A percentile compares a stretch with the other conserved stretches of the same genome.
phyloP scores from a whole-genome alignment of 306 rosid genomes.

The Leucaena leucocephala region DNA sequence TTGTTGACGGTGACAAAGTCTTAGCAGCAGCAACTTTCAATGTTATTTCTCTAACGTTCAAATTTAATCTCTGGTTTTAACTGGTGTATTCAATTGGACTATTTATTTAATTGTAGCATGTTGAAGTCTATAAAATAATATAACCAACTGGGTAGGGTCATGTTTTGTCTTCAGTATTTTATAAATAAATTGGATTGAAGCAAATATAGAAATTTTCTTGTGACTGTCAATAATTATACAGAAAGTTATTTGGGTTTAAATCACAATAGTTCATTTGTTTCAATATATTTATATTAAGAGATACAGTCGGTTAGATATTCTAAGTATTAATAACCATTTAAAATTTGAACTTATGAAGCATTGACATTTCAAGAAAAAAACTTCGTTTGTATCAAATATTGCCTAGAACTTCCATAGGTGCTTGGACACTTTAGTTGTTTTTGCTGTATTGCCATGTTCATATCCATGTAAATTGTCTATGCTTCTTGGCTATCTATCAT shows the following conservation, averaged over 20 bases:
- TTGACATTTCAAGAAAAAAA: background rate
- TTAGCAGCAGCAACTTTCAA: background rate
- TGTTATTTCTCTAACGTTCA: background rate
- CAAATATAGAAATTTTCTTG: background rate
- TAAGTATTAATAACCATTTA: background rate
- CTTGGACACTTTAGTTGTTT: background rate
- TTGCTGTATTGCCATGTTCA: background rate
- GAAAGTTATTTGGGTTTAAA: background rate
- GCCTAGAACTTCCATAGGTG: background rate
- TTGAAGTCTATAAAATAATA: background rate
- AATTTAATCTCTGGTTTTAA: background rate
- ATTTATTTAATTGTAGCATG: slow-evolving; percentile 1
- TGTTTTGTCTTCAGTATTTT: background rate
- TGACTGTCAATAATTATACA: background rate
- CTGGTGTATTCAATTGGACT: background rate
- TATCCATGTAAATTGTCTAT: background rate
- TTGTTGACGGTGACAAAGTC: background rate
- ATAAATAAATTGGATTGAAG: slow-evolving; percentile 2
- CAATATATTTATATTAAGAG: background rate
- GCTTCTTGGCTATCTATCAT: background rate
- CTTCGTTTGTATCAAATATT: background rate
- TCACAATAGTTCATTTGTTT: background rate
- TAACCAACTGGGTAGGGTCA: background rate
- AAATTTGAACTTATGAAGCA: background rate
- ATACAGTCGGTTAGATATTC: background rate